A percentile compares a stretch with the other conserved stretches of the same genome.
These are phyloP conservation scores for Fusarium nodosum DNA, from an alignment of 2,329 filamentous ascomycete genomes.

Conservation along the genomic window DNA sequence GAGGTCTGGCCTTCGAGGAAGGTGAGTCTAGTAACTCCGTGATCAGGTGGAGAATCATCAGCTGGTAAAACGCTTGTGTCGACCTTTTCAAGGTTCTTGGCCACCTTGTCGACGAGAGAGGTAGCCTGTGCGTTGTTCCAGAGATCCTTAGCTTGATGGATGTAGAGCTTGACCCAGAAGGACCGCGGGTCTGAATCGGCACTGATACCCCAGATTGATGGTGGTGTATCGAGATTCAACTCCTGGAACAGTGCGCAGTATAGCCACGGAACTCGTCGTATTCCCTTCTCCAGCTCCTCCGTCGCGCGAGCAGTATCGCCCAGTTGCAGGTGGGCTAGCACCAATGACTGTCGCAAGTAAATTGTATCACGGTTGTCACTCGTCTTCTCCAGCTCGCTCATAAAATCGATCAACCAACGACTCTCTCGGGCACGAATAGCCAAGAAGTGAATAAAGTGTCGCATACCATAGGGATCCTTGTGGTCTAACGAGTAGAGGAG, in stretches of 20 bases:
- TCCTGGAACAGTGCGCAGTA: slow-evolving; percentile 85
- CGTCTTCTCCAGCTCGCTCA: slow-evolving; percentile 60
- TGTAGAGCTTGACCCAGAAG: slow-evolving; percentile 81
- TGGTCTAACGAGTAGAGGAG: slow-evolving; percentile 81
- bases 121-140: slow-evolving; percentile 85
- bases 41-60: slow-evolving; percentile 57
- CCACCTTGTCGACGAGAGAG: slow-evolving; percentile 76
- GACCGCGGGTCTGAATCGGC: slow-evolving; percentile 72
- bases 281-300: slow-evolving; percentile 73
- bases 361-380: slow-evolving; percentile 61
- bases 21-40: slow-evolving; percentile 77
- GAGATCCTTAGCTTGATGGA: slow-evolving; percentile 80
- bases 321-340: slow-evolving; percentile 80
- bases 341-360: slow-evolving; percentile 82
- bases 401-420: slow-evolving; percentile 79
- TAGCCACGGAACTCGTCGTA: slow-evolving; percentile 85
- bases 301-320: slow-evolving; percentile 76
- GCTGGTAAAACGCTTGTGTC: slow-evolving; percentile 57
- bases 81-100: slow-evolving; percentile 66
- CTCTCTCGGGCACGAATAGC: slow-evolving; percentile 85
- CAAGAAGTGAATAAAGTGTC: slow-evolving; percentile 84
- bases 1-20: slow-evolving; percentile 81
- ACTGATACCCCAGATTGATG: slow-evolving; percentile 84
- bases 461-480: slow-evolving; percentile 85
- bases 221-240: slow-evolving; percentile 82